These are phyloP conservation scores for Cercospora brassicicola DNA, from an alignment of 2,329 filamentous ascomycete genomes.

Conservation along the genomic window DNA sequence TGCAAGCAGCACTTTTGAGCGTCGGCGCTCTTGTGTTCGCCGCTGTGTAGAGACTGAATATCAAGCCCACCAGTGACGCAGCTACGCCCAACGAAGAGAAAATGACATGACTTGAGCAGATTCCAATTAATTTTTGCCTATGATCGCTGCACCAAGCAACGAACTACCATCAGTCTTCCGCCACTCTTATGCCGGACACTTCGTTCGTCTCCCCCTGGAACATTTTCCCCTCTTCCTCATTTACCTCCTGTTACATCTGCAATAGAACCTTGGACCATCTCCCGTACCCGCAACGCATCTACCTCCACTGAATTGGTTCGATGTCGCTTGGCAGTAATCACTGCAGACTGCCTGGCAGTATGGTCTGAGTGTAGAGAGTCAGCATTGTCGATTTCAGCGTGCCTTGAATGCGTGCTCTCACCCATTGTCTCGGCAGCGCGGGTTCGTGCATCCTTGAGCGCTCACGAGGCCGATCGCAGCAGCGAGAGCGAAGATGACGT, in stretches of 20 bases:
- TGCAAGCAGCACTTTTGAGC: background rate
- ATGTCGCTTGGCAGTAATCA: conserved; percentile 3
- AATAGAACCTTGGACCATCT: background rate
- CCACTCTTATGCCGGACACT: too few relatives aligned
- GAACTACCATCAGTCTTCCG: too few relatives aligned
- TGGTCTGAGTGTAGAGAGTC: background rate
- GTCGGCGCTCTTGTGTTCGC: background rate
- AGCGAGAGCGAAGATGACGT: background rate
- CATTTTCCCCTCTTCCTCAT: too few relatives aligned
- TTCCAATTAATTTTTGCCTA: too few relatives aligned
- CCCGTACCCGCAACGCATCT: background rate
- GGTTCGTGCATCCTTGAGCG: conserved; percentile 1
- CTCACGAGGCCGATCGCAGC: background rate
- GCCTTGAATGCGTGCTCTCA: background rate
- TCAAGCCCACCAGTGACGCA: background rate
- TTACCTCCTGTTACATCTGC: background rate
- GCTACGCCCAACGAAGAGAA: background rate
- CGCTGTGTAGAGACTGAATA: background rate
- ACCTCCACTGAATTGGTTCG: background rate
- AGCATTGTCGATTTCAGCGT: background rate
- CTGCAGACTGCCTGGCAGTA: conserved; percentile 5
- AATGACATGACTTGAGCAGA: background rate
- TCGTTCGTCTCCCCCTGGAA: too few relatives aligned
- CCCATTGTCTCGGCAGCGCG: background rate
- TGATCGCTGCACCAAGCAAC: too few relatives aligned